Conservation (phyloP, 2,329 filamentous ascomycete species). For the Neonectria punicea region DNA sequence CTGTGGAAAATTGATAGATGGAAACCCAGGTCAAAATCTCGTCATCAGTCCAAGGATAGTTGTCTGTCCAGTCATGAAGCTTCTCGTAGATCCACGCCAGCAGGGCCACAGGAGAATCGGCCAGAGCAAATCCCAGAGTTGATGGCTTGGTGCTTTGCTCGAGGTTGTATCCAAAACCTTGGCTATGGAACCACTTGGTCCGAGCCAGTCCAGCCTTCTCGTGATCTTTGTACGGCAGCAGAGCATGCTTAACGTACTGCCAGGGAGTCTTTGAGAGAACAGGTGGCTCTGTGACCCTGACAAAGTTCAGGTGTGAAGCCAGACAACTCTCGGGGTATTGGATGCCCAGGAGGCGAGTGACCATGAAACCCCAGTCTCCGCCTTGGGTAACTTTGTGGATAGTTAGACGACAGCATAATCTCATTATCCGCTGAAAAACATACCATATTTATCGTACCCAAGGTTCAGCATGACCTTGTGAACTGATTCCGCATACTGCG, state of each 20-base stretch:
- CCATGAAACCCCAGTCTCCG: slow-evolving; percentile 76
- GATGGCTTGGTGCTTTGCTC: slow-evolving; percentile 73
- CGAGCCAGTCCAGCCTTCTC: slow-evolving; percentile 59
- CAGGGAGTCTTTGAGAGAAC: slow-evolving; percentile 62
- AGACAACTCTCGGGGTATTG: slow-evolving; percentile 68
- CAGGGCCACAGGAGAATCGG: slow-evolving; percentile 75
- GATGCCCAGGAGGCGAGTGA: slow-evolving; percentile 70
- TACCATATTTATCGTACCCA: slow-evolving; percentile 59
- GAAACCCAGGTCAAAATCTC: slow-evolving; percentile 80
- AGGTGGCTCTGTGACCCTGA: slow-evolving; percentile 62
- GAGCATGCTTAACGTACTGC: slow-evolving; percentile 64
- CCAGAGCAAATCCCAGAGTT: slow-evolving; percentile 75
- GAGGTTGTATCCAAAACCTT: slow-evolving; percentile 56
- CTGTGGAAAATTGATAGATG: slow-evolving; percentile 76
- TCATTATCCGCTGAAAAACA: too few species aligned
- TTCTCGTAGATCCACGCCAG: slow-evolving; percentile 87
- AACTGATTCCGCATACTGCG: slow-evolving; percentile 62
- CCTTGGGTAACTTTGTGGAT: slow-evolving; percentile 60
- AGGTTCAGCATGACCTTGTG: slow-evolving; percentile 76
- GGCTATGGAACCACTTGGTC: slow-evolving; percentile 64
- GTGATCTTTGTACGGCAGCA: slow-evolving; percentile 58
- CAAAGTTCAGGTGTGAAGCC: slow-evolving; percentile 61
- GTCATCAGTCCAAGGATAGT: slow-evolving; percentile 78
- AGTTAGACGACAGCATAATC: background rate
- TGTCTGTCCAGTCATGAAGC: slow-evolving; percentile 79